Evolutionary conservation across 495 filamentous ascomycete species (phyloP).

Genomic region (Xylaria flabelliformis): DNA sequence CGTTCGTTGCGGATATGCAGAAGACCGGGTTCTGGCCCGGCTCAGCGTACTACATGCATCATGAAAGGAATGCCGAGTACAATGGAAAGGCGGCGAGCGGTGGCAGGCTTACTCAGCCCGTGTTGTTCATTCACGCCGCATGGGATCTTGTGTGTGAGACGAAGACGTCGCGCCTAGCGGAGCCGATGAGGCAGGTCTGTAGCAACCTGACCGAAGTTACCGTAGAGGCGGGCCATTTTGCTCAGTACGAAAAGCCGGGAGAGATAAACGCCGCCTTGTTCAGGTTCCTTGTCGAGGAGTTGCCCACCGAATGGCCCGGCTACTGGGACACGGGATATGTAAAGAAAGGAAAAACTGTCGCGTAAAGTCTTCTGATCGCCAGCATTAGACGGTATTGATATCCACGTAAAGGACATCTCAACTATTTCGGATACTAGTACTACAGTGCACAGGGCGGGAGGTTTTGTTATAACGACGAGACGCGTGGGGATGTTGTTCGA

Average conservation of each 20-base stretch:
- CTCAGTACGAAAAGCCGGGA: slow-evolving; percentile 23
- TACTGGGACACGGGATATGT: slow-evolving; percentile 19
- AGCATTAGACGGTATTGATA: neutral
- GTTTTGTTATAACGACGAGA: neutral
- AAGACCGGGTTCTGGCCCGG: slow-evolving; percentile 19
- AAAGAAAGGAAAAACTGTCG: neutral
- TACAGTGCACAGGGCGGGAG: neutral
- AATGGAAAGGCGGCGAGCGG: slow-evolving; percentile 18
- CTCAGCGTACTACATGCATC: slow-evolving; percentile 18
- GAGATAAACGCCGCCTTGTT: slow-evolving; percentile 27
- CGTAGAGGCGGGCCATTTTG: slow-evolving; percentile 22
- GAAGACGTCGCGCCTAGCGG: slow-evolving; percentile 16
- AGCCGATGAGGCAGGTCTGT: slow-evolving; percentile 21
- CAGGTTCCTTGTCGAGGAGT: slow-evolving; percentile 21
- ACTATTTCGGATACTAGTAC: neutral
- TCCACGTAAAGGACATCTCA: neutral
- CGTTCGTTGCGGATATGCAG: slow-evolving; percentile 15
- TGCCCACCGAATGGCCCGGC: slow-evolving; percentile 26
- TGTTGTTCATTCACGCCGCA: slow-evolving; percentile 21
- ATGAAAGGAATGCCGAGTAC: slow-evolving; percentile 22
- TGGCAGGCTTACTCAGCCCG: slow-evolving; percentile 20
- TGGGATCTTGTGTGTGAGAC: slow-evolving; percentile 23
- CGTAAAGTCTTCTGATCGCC: neutral
- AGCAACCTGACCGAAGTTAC: slow-evolving; percentile 25
- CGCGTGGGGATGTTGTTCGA: neutral